These are phyloP conservation scores for Penicillium herquei DNA, from an alignment of 495 filamentous ascomycete species.

Conservation along the genomic window DNA sequence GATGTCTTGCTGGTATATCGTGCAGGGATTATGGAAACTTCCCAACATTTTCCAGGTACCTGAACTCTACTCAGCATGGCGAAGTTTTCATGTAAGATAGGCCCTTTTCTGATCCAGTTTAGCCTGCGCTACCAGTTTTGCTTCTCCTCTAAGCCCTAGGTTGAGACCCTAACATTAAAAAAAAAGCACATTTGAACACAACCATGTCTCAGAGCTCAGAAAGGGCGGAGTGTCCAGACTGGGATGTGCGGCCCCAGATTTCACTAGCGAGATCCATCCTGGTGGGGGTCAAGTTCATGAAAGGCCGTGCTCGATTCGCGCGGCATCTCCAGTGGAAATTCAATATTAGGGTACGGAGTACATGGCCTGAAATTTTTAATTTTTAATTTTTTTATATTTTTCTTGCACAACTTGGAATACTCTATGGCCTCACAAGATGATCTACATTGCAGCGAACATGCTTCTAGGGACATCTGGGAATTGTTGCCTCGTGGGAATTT, in stretches of 20 bases:
- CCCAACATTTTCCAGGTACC: constrained; percentile 11
- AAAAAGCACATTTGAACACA: background rate
- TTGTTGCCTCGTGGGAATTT: constrained; percentile 10
- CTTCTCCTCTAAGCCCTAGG: too few species aligned
- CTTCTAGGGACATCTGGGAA: constrained; percentile 1
- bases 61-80: background rate
- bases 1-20: background rate
- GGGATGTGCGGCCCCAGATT: constrained; percentile 34
- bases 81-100: too few species aligned
- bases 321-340: background rate
- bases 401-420: background rate
- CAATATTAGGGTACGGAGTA: too few species aligned
- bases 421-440: background rate
- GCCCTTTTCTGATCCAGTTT: too few species aligned
- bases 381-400: too few species aligned
- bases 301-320: constrained; percentile 18
- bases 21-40: constrained; percentile 28
- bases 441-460: constrained; percentile 6
- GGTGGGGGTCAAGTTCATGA: constrained; percentile 27
- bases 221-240: background rate
- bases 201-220: background rate
- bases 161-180: too few species aligned
- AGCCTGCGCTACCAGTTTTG: too few species aligned
- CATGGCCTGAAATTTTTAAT: background rate
- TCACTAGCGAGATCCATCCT: constrained; percentile 30